Evolutionary conservation across 768 basidiomycete species (phyloP).

Genomic region (Lenzites betulinus): DNA sequence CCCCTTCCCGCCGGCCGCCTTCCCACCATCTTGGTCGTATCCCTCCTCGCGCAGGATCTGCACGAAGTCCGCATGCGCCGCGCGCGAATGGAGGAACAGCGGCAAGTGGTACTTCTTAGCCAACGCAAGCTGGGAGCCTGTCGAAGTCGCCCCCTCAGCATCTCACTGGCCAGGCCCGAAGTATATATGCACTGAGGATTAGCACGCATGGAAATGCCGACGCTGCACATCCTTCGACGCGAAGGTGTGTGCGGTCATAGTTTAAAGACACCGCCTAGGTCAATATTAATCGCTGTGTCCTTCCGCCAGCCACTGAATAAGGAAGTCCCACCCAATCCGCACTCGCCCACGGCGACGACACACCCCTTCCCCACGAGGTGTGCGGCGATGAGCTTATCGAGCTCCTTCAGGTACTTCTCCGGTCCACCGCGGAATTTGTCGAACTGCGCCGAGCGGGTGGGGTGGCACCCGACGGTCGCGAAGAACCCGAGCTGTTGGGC

Average conservation of each 20-base stretch:
- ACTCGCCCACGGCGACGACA: conserved; percentile 76
- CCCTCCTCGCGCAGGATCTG: conserved; percentile 64
- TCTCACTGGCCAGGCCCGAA: neutral
- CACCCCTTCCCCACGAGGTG: conserved; percentile 56
- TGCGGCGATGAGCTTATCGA: conserved; percentile 54
- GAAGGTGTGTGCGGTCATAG: conserved; percentile 74
- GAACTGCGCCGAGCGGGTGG: conserved; percentile 73
- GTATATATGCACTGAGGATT: neutral
- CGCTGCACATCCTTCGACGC: conserved; percentile 61
- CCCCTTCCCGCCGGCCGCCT: conserved; percentile 55
- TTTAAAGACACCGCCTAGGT: conserved; percentile 41
- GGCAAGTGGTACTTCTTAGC: conserved; percentile 75
- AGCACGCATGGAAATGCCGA: conserved; percentile 55
- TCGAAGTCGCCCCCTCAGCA: neutral
- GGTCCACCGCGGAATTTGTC: conserved; percentile 56
- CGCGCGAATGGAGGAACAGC: conserved; percentile 78
- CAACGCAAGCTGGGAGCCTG: conserved; percentile 58
- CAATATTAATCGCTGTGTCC: neutral
- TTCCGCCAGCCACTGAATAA: no score
- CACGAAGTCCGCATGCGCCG: conserved; percentile 73
- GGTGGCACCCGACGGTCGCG: conserved; percentile 80
- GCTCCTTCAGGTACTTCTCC: conserved; percentile 58
- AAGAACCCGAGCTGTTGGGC: conserved; percentile 61
- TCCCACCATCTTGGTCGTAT: conserved; percentile 58
- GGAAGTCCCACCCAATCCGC: conserved; percentile 61